phyloP scores from a whole-genome alignment of 192 early-diverging fungal genomes.

The Geranomyces michiganensis region DNA sequence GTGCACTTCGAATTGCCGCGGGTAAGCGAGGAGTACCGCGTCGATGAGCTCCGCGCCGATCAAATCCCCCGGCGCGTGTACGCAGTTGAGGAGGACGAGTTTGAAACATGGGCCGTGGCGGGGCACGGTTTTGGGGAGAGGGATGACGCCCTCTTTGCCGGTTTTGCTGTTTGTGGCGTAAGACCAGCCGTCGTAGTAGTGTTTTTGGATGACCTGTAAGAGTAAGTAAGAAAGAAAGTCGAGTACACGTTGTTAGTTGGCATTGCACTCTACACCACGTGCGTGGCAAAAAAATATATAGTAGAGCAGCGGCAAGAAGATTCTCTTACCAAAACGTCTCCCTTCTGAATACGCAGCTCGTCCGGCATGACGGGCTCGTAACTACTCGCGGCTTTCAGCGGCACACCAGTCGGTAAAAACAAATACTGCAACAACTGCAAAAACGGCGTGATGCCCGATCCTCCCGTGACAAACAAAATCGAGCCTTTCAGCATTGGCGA shows the following conservation, averaged over 20 bases:
- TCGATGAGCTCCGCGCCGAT: constrained; percentile 31
- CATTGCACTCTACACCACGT: no score
- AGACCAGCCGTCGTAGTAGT: constrained; percentile 44
- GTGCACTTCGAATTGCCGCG: constrained; percentile 24
- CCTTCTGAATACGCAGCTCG: constrained; percentile 31
- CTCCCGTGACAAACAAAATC: constrained; percentile 45
- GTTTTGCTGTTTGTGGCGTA: constrained; percentile 34
- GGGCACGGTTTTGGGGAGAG: constrained; percentile 27
- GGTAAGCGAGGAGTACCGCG: constrained; percentile 32
- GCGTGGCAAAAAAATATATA: no score
- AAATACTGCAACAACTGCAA: constrained; percentile 39
- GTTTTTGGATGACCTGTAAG: constrained; percentile 24
- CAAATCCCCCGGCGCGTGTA: constrained; percentile 19
- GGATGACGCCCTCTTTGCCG: constrained; percentile 39
- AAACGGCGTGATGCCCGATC: constrained; percentile 41
- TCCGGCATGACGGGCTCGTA: constrained; percentile 36
- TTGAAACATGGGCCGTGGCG: constrained; percentile 4
- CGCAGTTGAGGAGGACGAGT: constrained; percentile 32
- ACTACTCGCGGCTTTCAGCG: constrained; percentile 19
- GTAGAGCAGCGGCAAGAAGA: no score
- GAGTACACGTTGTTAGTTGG: no score
- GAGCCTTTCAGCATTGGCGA: constrained; percentile 5
- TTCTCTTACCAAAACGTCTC: constrained; percentile 34
- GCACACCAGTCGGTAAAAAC: constrained; percentile 40
- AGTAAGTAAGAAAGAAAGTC: no score